Evolutionary conservation across 805 yeast genomes (phyloP).

Genomic region (Candida loeiensis): DNA sequence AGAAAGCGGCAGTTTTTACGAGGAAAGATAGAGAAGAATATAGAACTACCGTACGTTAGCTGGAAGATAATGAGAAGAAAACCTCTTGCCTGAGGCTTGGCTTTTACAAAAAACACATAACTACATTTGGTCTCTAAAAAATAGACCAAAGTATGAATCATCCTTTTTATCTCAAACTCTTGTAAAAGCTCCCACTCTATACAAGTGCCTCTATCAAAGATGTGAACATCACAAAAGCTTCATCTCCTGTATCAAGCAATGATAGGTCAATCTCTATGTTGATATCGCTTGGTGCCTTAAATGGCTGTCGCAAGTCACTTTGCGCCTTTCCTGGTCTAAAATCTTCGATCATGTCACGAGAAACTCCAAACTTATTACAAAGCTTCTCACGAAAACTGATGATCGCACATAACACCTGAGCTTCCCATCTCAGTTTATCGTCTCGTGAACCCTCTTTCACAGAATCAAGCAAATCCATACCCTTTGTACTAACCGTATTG

Average conservation of each 20-base stretch:
- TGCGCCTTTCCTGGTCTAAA: constrained; percentile 30
- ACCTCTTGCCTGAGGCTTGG: no score
- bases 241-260: neutral
- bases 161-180: no score
- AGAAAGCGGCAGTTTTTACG: constrained; percentile 3
- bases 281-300: neutral
- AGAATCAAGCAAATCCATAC: constrained; percentile 27
- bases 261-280: neutral
- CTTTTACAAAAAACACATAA: no score
- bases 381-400: constrained; percentile 19
- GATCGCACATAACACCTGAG: constrained; percentile 16
- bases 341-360: constrained; percentile 20
- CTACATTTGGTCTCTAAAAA: no score
- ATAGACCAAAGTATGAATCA: no score
- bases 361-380: constrained; percentile 19
- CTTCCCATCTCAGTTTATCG: constrained; percentile 5
- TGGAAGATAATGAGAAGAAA: no score
- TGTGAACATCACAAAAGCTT: neutral
- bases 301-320: constrained; percentile 27
- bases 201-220: constrained; percentile 3
- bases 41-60: neutral
- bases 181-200: no score
- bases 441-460: constrained; percentile 5
- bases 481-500: constrained; percentile 38
- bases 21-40: neutral